These are phyloP conservation scores for Powellomyces hirtus DNA, from an alignment of 192 early-diverging fungal species.

Conservation along the genomic window DNA sequence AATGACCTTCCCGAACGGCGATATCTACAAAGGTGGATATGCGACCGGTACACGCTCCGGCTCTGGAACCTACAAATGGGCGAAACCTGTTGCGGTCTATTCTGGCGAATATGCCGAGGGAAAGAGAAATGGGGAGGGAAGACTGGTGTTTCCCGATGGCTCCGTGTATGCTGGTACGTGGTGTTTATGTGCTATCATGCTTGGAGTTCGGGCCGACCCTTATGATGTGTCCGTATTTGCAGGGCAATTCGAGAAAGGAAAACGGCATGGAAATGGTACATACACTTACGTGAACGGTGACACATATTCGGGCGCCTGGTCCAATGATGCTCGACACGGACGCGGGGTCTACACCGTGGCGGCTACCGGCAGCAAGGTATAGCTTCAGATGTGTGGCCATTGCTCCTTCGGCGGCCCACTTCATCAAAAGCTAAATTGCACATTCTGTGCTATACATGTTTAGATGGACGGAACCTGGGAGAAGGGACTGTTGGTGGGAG, in stretches of 20 bases:
- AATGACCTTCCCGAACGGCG: conserved; percentile 58
- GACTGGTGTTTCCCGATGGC: conserved; percentile 58
- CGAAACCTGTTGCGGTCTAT: conserved; percentile 47
- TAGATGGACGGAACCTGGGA: conserved; percentile 47
- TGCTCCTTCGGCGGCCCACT: background rate
- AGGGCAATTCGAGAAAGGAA: conserved; percentile 39
- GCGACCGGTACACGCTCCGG: conserved; percentile 42
- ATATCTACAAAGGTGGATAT: conserved; percentile 53
- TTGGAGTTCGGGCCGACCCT: background rate
- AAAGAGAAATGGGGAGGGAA: conserved; percentile 46
- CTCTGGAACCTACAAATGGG: conserved; percentile 54
- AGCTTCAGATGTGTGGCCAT: no score
- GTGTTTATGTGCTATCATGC: no score
- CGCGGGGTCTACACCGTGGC: conserved; percentile 37
- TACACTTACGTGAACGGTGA: conserved; percentile 59
- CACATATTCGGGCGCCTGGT: conserved; percentile 51
- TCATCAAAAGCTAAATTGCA: background rate
- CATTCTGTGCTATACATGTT: background rate
- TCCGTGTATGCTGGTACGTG: background rate
- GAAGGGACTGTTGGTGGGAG: conserved; percentile 38
- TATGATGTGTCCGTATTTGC: conserved; percentile 31
- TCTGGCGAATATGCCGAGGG: conserved; percentile 50
- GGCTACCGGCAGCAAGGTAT: conserved; percentile 49
- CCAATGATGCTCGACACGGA: conserved; percentile 53
- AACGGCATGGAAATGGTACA: conserved; percentile 49